phyloP scores from a whole-genome alignment of 2,329 filamentous ascomycete genomes.

The Cercospora nicotianae region DNA sequence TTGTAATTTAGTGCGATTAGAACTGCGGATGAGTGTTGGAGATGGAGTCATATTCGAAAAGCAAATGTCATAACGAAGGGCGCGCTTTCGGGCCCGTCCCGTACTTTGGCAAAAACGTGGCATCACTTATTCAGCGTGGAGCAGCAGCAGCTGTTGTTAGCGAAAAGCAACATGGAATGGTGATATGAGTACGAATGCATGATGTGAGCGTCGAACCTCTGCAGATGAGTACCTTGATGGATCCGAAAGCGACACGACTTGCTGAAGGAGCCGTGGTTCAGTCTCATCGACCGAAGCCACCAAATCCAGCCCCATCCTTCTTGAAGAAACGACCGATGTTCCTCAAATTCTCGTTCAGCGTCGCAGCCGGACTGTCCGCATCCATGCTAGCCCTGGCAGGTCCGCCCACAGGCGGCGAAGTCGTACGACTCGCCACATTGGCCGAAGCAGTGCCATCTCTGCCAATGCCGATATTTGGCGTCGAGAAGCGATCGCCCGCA shows the following conservation, averaged over 20 bases:
- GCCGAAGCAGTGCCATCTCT: conserved; percentile 28
- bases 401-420: conserved; percentile 34
- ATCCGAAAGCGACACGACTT: neutral
- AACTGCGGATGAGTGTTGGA: neutral
- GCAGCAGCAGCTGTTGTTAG: neutral
- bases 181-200: neutral
- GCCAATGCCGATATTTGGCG: conserved; percentile 48
- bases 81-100: conserved; percentile 1
- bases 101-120: neutral
- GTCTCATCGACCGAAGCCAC: conserved; percentile 33
- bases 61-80: neutral
- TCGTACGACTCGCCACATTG: conserved; percentile 38
- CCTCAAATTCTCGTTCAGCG: conserved; percentile 89
- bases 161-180: neutral
- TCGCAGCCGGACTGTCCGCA: conserved; percentile 52
- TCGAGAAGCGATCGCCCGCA: conserved; percentile 68
- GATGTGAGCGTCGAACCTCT: neutral
- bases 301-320: conserved; percentile 68
- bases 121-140: neutral
- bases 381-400: conserved; percentile 27
- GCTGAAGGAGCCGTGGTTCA: neutral
- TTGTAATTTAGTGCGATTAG: neutral
- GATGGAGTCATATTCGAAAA: neutral
- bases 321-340: conserved; percentile 97
- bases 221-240: neutral